phyloP scores from a whole-genome alignment of 257 asterid species.

The Nemophila menziesii region DNA sequence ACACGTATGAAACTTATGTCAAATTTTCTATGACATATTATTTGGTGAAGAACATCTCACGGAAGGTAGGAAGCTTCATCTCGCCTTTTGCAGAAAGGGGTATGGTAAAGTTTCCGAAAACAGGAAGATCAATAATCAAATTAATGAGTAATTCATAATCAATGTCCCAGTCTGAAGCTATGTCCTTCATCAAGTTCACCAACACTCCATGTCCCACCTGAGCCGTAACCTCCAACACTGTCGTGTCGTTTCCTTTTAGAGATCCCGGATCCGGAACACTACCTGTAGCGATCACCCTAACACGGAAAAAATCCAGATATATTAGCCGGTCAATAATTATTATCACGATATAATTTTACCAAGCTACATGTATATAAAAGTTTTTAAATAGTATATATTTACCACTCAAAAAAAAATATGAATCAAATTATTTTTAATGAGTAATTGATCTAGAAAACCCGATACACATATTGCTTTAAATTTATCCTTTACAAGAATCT shows the following conservation, averaged over 20 bases:
- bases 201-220: conserved; percentile 57
- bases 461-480: no score
- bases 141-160: conserved; percentile 43
- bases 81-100: conserved; percentile 56
- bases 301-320: conserved; percentile 9
- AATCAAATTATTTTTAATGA: no score
- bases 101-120: conserved; percentile 49
- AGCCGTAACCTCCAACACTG: conserved; percentile 38
- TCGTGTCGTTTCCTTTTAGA: conserved; percentile 44
- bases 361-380: no score
- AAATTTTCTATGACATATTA: no score
- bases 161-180: conserved; percentile 69
- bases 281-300: conserved; percentile 67
- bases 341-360: no score
- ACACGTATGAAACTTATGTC: no score
- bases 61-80: conserved; percentile 61
- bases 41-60: no score
- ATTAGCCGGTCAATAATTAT: no score
- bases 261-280: conserved; percentile 73
- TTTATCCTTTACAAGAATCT: no score
- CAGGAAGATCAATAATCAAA: conserved; percentile 60
- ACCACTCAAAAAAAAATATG: no score
- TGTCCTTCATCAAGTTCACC: conserved; percentile 51
- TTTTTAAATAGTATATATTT: no score
- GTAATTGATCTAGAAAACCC: no score